Evolutionary conservation across 257 asterid species (phyloP), one percentile per base, ranked within the genome.

Genomic region (Agastache rugosa): DNA sequence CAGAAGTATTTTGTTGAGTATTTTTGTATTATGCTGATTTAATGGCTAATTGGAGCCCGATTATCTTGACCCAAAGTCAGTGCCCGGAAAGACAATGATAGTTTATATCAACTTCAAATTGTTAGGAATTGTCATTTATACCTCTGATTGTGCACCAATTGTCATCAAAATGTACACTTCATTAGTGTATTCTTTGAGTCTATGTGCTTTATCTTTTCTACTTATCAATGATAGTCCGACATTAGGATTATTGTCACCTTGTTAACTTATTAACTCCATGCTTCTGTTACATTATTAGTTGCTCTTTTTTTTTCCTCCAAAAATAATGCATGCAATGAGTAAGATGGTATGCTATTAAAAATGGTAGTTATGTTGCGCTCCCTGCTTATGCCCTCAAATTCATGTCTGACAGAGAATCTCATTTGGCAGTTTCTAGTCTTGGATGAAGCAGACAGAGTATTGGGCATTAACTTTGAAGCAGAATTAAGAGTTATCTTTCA

Each of bases 401-500:
- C 1, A 56, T 48, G 45, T 65, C 80, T 79, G 64, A 72, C 67
- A 25, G 22, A 47, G 47, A 56, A 51, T 75, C 58, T 63, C 80
- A 19, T 67, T 65, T 75, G 87, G 78, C 91, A 93, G 99, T 95
- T 92, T 84, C 75, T 95, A 63, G 98, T 95, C 17, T 78, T 95
- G 85, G 99, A 95, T 84, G 99, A 95, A 87, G 99, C 99, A 47
- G 99, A 95, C 82, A 87, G 96, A 78, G 87, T 95, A 56, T 80
- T 95, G 77, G 98, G 91, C 62, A 93, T 83, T 56, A 93, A 92
- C 74, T 95, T 95, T 84, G 98, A 90, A 84, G 90, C 74, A 58
- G 99, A 91, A 64, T 84, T 95, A 56, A 85, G 89, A 75, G 92
- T 78, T 69, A 86, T 95, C 31, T 92, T 95, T 85, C 88, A 84